Evolutionary conservation across 2,329 filamentous ascomycete species (phyloP), one percentile per base, ranked within the genome.

Genomic region (Sordariomycetes sp.): DNA sequence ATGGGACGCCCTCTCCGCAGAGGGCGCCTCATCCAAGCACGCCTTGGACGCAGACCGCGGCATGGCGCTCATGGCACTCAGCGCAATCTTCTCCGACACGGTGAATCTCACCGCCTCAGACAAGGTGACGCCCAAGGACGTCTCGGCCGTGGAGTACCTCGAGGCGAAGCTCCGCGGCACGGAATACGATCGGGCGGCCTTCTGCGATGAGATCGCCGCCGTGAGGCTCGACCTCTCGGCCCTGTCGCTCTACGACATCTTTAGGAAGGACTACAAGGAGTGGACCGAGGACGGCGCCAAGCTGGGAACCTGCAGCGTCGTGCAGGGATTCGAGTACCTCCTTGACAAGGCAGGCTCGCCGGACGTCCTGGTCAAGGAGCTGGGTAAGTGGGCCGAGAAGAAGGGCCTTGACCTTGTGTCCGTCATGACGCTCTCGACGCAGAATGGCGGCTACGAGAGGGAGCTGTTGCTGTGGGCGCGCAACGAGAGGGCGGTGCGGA

Each of bases 261-360:
- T 92, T 56, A 77, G 86, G 61, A 92, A 92, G 68, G 89, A 95
- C 70, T 95, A 91, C 71, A 95, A 95, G 72, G 78, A 87, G 65
- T 94, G 88, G 88, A 72, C 71, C 12, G 80, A 82, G 57, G 72
- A 72, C 12, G 71, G 69, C 0, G 65, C 82, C 42, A 74, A 71
- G 20, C 74, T 92, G 4, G 88, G 88, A n/a, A 81, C 89, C 17
- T 81, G 81, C 63, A 80, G 80, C 50, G 75, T 85, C 2, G 81
- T 87, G 2, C 82, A 82, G 62, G 70, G 77, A n/a, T 69, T 91
- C 6, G 69, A 70, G 4, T 87, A 83, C 60, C 68, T 91, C 45
- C 66, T 81, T 12, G 64, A 68, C 15, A 81, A 81, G 62, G 80
- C 79, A 1, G 74, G 70, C 2, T 70, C 73, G 2, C 67, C 72